Base-by-base conservation (phyloP, 163 green algal genomes). In the Scenedesmus sp. region DNA sequence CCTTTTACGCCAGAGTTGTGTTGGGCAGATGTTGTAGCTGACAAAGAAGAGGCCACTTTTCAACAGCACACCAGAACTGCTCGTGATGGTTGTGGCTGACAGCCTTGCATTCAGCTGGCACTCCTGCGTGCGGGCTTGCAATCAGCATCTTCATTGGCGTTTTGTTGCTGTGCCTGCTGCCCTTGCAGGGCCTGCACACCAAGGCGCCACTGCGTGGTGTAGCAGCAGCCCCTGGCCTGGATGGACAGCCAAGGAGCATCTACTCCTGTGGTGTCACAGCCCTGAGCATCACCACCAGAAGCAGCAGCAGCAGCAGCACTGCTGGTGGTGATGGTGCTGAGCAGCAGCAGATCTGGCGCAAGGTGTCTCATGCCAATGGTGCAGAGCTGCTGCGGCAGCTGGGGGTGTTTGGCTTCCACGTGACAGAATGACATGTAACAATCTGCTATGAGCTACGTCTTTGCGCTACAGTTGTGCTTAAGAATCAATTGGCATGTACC, bases 351-450 rank as follows among this genome's bases (percentile, higher is more conserved):
- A 90, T 90, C 54, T 90, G 86, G 86, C 55, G 46, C 66, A 90
- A 90, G 67, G 86, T 90, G 52, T 90, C 86, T 34, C 86, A 90
- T 70, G 86, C 86, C 13, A 90, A 90, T 62, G 86, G 86, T 57
- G 86, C 66, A 64, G 64, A 83, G 66, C 67, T 90, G 86, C 52
- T 90, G 64, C 73, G 64, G 13, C 86, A 84, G 52, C 67, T 90
- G 67, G 86, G 86, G 13, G 86, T 73, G 4, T 86, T 57, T 62
- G 34, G n/a, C 15, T 86, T 86, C 13, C 57, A 46, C 52, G 81
- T 86, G 52, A 86, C 56, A 9, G 54, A 46, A 70, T 59, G 46
- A 16, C 66, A 10, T 34, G 18, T 18, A 34, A 16, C 66, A 76
- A 46, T 46, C 34, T 46, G 34, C 34, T 46, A 46, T 46, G 34